These are phyloP conservation scores for Stagonosporopsis vannaccii DNA, from an alignment of 2,329 filamentous ascomycete species.

Conservation along the genomic window DNA sequence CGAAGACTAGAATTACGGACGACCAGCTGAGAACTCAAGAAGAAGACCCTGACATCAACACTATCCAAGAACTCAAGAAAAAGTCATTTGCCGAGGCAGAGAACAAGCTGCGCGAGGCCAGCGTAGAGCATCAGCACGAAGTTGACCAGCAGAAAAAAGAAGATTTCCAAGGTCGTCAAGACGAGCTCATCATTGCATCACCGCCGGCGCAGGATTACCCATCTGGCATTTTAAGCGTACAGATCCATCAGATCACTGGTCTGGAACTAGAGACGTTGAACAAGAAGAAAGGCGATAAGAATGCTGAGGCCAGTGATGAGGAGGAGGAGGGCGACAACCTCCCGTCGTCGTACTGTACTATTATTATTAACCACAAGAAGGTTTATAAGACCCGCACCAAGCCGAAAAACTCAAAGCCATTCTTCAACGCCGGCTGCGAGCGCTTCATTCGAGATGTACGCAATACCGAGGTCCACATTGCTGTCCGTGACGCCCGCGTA, in stretches of 20 bases:
- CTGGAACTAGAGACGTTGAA: constrained; percentile 68
- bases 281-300: constrained; percentile 59
- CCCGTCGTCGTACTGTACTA: constrained; percentile 74
- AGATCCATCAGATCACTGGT: constrained; percentile 76
- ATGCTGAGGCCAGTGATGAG: constrained; percentile 63
- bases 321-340: constrained; percentile 69
- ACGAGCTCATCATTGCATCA: constrained; percentile 72
- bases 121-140: constrained; percentile 66
- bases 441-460: constrained; percentile 74
- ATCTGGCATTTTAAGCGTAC: constrained; percentile 72
- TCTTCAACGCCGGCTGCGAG: constrained; percentile 80
- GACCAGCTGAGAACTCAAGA: constrained; percentile 69
- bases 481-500: constrained; percentile 71
- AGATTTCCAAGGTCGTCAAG: constrained; percentile 65
- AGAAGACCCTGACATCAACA: constrained; percentile 64
- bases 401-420: constrained; percentile 78
- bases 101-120: constrained; percentile 71
- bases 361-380: constrained; percentile 76
- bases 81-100: constrained; percentile 63
- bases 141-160: constrained; percentile 72
- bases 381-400: constrained; percentile 76
- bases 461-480: constrained; percentile 71
- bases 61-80: constrained; percentile 65
- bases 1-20: constrained; percentile 69
- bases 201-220: constrained; percentile 68